Base-by-base conservation (phyloP, 768 basidiomycete genomes). In the Lepiota brunneoincarnata region DNA sequence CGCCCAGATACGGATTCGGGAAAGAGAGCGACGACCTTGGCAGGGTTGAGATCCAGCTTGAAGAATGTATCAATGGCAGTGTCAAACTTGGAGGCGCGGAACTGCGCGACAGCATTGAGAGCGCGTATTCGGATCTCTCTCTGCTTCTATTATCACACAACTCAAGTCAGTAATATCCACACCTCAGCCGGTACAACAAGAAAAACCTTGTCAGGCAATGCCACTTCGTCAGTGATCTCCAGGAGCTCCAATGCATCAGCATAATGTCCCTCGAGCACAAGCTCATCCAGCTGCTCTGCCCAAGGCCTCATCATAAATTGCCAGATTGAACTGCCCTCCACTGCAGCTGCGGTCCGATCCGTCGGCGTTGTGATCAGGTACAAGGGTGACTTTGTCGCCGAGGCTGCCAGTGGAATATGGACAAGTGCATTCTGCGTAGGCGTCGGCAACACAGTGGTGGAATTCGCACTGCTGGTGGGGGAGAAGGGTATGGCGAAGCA, bases 1-100 rank as follows among this genome's bases (percentile, higher is more conserved):
- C 90, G 78, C 5, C 96, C 96, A 1, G 93, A 80, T 2, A 98
- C 81, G 11, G 76, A 75, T 34, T 89, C 83, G 0, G 92, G 90
- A 67, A 92, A 99, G 5, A 98, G 72, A 1, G 94, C 88, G 18
- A 98, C 79, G 2, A 99, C 91, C 63, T 94, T 93, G 0, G 95
- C 92, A 0, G 97, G 97, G 63, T 95, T 95, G 60, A 94, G 75
- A 59, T 98, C 88, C 38, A 96, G 84, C 38, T 88, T 83, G 44
- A 94, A 80, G 67, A 98, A 94, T 0, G 85, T 81, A 64, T 97
- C 86, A 53, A 98, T 87, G 1, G 96, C 94, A 1, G 75, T 70
- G 57, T 89, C 86, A 63, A 83, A 95, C 54, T 84, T 77, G 6
- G 78, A 80, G 6, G 75, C 70, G 3, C 80, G 78, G 69, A 95